Evolutionary conservation across 331 rosid genomes (phyloP), one percentile per base, ranked within the genome.

Genomic region (Malus hybrid): DNA sequence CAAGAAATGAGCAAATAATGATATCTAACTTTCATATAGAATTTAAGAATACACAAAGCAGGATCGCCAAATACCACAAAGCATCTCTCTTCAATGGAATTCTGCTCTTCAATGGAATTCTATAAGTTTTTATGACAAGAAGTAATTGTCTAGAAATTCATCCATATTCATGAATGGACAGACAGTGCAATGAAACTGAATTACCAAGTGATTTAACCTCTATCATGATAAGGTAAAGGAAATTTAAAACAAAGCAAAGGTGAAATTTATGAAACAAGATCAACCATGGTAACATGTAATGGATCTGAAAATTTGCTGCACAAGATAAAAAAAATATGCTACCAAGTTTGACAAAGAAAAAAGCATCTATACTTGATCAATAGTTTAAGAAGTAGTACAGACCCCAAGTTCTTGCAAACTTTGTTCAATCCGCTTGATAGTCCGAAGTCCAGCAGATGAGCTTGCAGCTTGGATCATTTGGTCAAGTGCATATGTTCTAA

Each of bases 321-420:
- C 70, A 24, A 57, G 34, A 46, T 4, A 68, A n/a, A 66, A 44
- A 22, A 39, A 39, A 2, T 2, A 68, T 24, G 48, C 58, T 28
- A 60, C 29, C 20, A 4, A 44, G 61, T 57, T 60, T 28, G 44
- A 61, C 63, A 58, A 76, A 44, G 28, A 73, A 73, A 74, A 52
- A 71, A 82, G 56, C 63, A 75, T 72, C 48, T 28, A 60, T 57
- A 44, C 34, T 62, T 71, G 65, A 65, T 72, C 42, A 73, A 42
- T 26, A 77, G 66, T 48, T 20, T 68, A 76, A 70, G 56, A 71
- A 74, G 55, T 62, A 50, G 53, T 58, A 89, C 97, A 83, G 81
- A 92, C 99, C 96, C 94, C 93, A 73, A 95, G 97, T 66, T 95
- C 99, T 84, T 90, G 98, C 79, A 95, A 82, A 76, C 93, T 95